Percentiles rank a stretch among this genome's conserved stretches.
Evolutionary conservation across 2,329 filamentous ascomycete genomes (phyloP).

Genomic region (Bipolaris sorokiniana): DNA sequence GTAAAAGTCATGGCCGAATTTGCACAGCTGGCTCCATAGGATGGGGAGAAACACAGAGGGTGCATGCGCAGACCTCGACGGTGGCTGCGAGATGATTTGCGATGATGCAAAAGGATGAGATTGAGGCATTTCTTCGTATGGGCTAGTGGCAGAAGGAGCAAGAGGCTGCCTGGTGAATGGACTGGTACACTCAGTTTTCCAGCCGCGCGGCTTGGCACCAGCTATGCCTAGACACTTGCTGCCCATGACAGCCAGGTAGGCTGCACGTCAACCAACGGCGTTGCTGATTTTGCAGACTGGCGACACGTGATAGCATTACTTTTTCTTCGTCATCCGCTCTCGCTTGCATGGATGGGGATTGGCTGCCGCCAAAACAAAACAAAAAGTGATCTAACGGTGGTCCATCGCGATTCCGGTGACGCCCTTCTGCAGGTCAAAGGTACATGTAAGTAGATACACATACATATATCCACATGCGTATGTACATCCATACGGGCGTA

Average conservation of each 20-base stretch:
- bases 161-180: conserved; percentile 14
- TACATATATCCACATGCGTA: no score
- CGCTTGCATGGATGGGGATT: conserved; percentile 31
- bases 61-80: conserved; percentile 15
- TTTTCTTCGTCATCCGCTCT: conserved; percentile 25
- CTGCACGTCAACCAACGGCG: conserved; percentile 25
- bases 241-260: conserved; percentile 6
- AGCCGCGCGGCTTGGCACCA: conserved; percentile 22
- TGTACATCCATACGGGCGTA: not conserved
- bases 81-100: conserved; percentile 12
- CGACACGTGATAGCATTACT: conserved; percentile 11
- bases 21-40: conserved; percentile 18
- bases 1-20: conserved; percentile 14
- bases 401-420: conserved; percentile 28
- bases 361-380: conserved; percentile 32
- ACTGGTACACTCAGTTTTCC: conserved; percentile 19
- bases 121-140: conserved; percentile 24
- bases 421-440: conserved; percentile 17
- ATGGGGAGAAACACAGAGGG: not conserved
- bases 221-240: conserved; percentile 13
- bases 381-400: conserved; percentile 22
- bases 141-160: conserved; percentile 17
- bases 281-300: conserved; percentile 21
- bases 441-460: conserved; percentile 1
- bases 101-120: conserved; percentile 21